These are phyloP conservation scores for Periconia sp. DNA, from an alignment of 2,329 filamentous ascomycete species.

Conservation along the genomic window DNA sequence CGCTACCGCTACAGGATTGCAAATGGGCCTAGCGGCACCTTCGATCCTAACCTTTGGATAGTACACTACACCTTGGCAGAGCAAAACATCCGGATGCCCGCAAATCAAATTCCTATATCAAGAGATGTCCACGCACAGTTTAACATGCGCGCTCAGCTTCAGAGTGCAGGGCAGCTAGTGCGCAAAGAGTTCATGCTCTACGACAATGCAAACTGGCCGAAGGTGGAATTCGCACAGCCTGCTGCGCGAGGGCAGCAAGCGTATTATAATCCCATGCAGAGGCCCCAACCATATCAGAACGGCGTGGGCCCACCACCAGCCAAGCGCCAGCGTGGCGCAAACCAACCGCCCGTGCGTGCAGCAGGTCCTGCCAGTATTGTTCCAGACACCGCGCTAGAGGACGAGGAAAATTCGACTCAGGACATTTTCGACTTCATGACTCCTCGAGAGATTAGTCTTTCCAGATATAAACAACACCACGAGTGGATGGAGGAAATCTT, in stretches of 20 bases:
- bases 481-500: constrained; percentile 99
- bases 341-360: constrained; percentile 47
- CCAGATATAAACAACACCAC: constrained; percentile 90
- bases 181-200: constrained; percentile 94
- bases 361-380: constrained; percentile 29
- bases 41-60: constrained; percentile 84
- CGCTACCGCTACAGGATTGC: constrained; percentile 85
- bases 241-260: constrained; percentile 24
- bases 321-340: constrained; percentile 47
- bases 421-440: constrained; percentile 90
- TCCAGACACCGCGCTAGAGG: constrained; percentile 64
- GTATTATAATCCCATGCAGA: constrained; percentile 42
- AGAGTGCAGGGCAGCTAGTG: constrained; percentile 73
- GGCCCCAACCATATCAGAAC: constrained; percentile 32
- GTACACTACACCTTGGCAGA: constrained; percentile 85
- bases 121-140: constrained; percentile 63
- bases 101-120: constrained; percentile 63
- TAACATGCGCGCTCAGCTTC: constrained; percentile 62
- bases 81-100: constrained; percentile 70
- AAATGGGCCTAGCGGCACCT: constrained; percentile 64
- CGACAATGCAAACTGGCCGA: constrained; percentile 87
- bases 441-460: constrained; percentile 83
- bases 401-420: constrained; percentile 84
- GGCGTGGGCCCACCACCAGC: constrained; percentile 45
- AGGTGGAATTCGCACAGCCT: constrained; percentile 67